phyloP scores from a whole-genome alignment of 768 basidiomycete species.

The Suillus subluteus region DNA sequence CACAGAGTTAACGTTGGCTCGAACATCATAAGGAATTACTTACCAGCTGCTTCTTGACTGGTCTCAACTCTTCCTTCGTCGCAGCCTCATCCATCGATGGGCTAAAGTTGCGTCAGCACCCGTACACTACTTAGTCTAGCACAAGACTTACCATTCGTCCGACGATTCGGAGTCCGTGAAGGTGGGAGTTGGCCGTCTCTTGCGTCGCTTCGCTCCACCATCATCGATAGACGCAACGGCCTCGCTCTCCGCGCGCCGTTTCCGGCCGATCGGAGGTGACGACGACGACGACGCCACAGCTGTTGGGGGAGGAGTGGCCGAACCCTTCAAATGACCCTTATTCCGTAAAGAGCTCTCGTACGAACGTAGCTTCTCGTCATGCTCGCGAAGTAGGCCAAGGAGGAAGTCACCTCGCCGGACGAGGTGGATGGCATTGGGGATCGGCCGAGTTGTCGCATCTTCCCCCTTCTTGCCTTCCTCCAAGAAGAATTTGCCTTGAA shows the following conservation, averaged over 20 bases:
- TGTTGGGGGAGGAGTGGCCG: constrained; percentile 76
- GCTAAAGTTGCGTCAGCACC: constrained; percentile 42
- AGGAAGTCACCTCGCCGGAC: constrained; percentile 97
- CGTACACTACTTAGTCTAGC: constrained; percentile 3
- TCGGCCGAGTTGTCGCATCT: constrained; percentile 81
- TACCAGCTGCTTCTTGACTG: constrained; percentile 95
- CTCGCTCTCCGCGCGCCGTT: constrained; percentile 84
- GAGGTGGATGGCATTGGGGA: constrained; percentile 97
- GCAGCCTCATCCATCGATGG: constrained; percentile 94
- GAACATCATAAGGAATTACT: constrained; percentile 29
- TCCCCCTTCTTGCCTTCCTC: constrained; percentile 97
- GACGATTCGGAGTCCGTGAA: constrained; percentile 95
- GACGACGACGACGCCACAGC: constrained; percentile 68
- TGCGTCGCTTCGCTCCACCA: constrained; percentile 69
- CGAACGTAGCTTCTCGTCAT: constrained; percentile 89
- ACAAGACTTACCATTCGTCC: constrained; percentile 78
- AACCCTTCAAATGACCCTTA: constrained; percentile 70
- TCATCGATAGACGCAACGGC: constrained; percentile 83
- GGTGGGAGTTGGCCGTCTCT: constrained; percentile 93
- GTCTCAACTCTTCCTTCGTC: constrained; percentile 93
- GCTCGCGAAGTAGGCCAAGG: constrained; percentile 78
- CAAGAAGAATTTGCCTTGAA: constrained; percentile 95
- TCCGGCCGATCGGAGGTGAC: constrained; percentile 47
- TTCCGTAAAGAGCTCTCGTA: constrained; percentile 80
- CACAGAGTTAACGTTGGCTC: constrained; percentile 13